Evolutionary conservation across 2,329 filamentous ascomycete species (phyloP), one percentile per base, ranked within the genome.

Genomic region (Aspergillus fijiensis): DNA sequence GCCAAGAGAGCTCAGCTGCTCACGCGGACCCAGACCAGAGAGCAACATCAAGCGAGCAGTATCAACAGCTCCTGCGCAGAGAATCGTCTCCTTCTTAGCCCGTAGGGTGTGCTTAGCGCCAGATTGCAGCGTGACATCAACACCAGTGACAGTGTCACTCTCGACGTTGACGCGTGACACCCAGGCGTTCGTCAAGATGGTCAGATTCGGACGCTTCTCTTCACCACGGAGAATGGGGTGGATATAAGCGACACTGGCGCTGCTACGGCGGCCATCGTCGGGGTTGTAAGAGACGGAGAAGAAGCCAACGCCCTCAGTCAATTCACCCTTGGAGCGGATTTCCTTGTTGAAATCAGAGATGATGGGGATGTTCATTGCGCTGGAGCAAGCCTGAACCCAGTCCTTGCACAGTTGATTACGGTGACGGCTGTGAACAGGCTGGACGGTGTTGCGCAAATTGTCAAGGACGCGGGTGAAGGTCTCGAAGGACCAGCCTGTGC

Each of bases 271-370:
- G 71, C 92, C 91, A 70, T 92, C 88, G 70, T 96, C 92, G 2
- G 92, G 92, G 80, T 96, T 96, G 80, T 96, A 96, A 42, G 90
- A 88, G 67, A 96, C 87, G 65, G 89, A 92, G 82, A 96, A 94
- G 83, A 96, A 96, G 58, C 92, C 92, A 29, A 95, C 90, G 52
- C 89, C 89, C 69, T 89, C 82, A 65, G 86, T 87, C 65, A 96
- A 79, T 49, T 87, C 82, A 59, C 92, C 92, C 54, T 83, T 89
- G 65, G 85, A 81, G 62, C 84, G 84, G 74, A 96, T 96, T 74
- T 93, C 86, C 69, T 88, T 82, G 82, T 96, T 96, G 84, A 96
- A 96, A 80, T 96, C 90, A 65, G 87, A 81, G 67, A 95, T 86
- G 57, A 96, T 79, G 56, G 92, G 92, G 64, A 96, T 92, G 72